A percentile compares a stretch with the other conserved stretches of the same genome.
phyloP scores from a whole-genome alignment of 1,284 basidiomycete genomes.

The Puccinia horiana region DNA sequence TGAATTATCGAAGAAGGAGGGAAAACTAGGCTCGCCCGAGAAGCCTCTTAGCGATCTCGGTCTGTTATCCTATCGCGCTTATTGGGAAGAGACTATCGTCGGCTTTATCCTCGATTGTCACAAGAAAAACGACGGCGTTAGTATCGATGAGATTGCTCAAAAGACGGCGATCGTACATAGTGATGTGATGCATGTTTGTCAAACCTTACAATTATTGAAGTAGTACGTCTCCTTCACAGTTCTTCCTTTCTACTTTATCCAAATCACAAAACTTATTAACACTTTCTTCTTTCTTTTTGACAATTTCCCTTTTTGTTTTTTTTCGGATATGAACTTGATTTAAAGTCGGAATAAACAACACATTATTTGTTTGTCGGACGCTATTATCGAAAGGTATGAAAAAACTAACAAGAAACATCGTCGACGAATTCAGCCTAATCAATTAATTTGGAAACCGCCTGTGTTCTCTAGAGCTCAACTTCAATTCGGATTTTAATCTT shows the following conservation, averaged over 20 bases:
- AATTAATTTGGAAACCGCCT: slow-evolving; percentile 81
- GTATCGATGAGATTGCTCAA: slow-evolving; percentile 95
- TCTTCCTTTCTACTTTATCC: not conserved
- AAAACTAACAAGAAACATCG: slow-evolving; percentile 78
- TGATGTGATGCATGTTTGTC: slow-evolving; percentile 98
- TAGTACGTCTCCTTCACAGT: slow-evolving; percentile 63
- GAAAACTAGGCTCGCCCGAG: slow-evolving; percentile 92
- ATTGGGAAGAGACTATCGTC: slow-evolving; percentile 97
- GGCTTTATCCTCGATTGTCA: slow-evolving; percentile 75
- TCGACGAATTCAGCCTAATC: slow-evolving; percentile 75
- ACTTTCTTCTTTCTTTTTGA: not conserved
- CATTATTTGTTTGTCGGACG: slow-evolving; percentile 86
- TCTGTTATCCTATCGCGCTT: slow-evolving; percentile 87
- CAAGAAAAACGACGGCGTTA: slow-evolving; percentile 68
- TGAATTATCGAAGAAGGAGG: slow-evolving; percentile 93
- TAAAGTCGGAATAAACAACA: slow-evolving; percentile 77
- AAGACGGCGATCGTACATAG: slow-evolving; percentile 94
- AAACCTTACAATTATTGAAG: slow-evolving; percentile 90
- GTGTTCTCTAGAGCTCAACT: slow-evolving; percentile 58
- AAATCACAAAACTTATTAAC: not conserved
- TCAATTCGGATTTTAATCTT: slow-evolving; percentile 54
- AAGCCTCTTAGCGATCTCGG: slow-evolving; percentile 96
- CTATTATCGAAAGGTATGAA: slow-evolving; percentile 85
- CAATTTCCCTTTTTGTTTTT: not conserved
- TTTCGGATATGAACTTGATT: not conserved